Base-by-base conservation (phyloP, 176 grass and related monocot genomes). In the Triticum dicoccoides region DNA sequence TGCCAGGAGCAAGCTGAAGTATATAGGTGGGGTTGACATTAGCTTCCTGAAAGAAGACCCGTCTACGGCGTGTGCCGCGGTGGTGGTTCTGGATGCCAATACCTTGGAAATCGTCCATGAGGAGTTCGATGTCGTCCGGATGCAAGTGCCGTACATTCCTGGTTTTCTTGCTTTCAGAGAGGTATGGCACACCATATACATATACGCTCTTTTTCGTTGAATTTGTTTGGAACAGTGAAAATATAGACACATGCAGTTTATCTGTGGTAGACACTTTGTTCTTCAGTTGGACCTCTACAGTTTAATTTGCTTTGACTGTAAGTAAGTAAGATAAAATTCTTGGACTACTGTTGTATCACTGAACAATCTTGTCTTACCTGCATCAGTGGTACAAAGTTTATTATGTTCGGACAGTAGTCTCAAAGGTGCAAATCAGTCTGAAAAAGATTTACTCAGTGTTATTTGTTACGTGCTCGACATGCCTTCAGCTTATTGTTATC, bases 111-210 rank as follows among this genome's bases (percentile, higher is more conserved):
- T 96, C 76, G 90, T 94, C 13, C 97, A 94, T 44, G 94, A 98
- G 83, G 97, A 98, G 61, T 96, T 92, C 64, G 83, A 91, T 86
- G 30, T 91, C 65, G 76, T 92, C 42, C 87, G 32, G 49, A 45
- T 96, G 56, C 90, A 94, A 84, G 94, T 98, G 47, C 92, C 93
- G 8, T 98, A 98, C 24, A 81, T 96, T 87, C 91, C 93, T 15
- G 92, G 93, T 38, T 98, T 98, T 81, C 96, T 98, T 89, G 96
- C 96, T 83, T 98, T 98, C 80, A 98, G 95, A 87, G 95, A 98
- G 91, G 95, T 91, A 86, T 12, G 17, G 15, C 25, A 20, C 44
- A 61, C 1, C 5, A 9, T 9, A 5, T 9, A 1, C 5, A 9
- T 9, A 5, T 9, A 1, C 17, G 2, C 44, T 4, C 4, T 41